phyloP scores from a whole-genome alignment of 2,329 filamentous ascomycete species.

The Aureobasidium leucospermi region DNA sequence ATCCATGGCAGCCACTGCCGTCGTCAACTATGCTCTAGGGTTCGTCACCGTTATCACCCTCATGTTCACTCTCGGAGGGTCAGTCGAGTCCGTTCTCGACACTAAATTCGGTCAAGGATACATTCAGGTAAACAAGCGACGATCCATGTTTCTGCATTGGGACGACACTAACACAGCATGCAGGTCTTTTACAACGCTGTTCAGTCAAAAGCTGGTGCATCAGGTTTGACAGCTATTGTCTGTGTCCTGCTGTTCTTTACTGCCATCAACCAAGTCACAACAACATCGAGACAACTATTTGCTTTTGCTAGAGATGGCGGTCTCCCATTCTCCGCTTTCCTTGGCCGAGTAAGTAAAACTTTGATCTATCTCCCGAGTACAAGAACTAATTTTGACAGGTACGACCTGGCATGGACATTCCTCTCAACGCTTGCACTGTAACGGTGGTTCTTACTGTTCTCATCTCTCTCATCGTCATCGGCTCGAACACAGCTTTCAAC shows the following conservation, averaged over 20 bases:
- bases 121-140: slow-evolving; percentile 16
- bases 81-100: slow-evolving; percentile 22
- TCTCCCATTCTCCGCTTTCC: slow-evolving; percentile 29
- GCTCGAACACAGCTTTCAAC: slow-evolving; percentile 16
- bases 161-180: slow-evolving; percentile 23
- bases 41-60: slow-evolving; percentile 25
- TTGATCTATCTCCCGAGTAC: background rate
- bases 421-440: slow-evolving; percentile 17
- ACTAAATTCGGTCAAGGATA: slow-evolving; percentile 7
- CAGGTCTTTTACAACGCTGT: slow-evolving; percentile 15
- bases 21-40: slow-evolving; percentile 30
- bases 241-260: slow-evolving; percentile 12
- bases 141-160: slow-evolving; percentile 22
- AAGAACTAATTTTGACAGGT: slow-evolving; percentile 4
- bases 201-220: slow-evolving; percentile 5
- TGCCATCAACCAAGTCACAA: slow-evolving; percentile 10
- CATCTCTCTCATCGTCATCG: slow-evolving; percentile 21
- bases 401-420: slow-evolving; percentile 9
- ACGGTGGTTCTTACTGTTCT: slow-evolving; percentile 15
- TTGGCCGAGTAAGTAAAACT: background rate
- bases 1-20: slow-evolving; percentile 22
- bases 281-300: slow-evolving; percentile 20
- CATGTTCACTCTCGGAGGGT: slow-evolving; percentile 23
- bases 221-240: slow-evolving; percentile 8
- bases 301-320: slow-evolving; percentile 39